Evolutionary conservation across 108 stramenopile species (phyloP).

Genomic region (Aurantiochytrium sp.): DNA sequence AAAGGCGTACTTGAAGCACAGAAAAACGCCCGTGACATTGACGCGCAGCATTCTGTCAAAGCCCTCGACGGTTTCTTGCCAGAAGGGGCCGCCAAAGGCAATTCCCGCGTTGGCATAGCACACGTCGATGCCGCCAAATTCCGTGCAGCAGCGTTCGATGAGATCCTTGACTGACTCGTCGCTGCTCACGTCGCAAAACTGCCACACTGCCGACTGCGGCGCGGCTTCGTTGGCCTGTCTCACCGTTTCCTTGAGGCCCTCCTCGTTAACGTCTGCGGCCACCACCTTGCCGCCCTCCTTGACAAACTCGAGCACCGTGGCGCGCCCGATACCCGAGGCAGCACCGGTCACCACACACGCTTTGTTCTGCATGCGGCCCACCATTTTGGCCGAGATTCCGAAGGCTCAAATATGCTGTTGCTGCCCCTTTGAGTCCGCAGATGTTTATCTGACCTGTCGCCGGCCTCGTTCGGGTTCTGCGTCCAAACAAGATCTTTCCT

Average conservation of each 20-base stretch:
- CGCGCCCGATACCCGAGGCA: neutral
- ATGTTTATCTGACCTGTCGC: too few species aligned
- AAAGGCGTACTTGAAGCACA: neutral
- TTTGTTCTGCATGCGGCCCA: neutral
- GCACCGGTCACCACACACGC: neutral
- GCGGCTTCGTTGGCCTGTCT: neutral
- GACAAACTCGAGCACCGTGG: neutral
- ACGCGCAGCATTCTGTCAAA: neutral
- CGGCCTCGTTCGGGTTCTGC: too few species aligned
- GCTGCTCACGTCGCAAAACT: neutral
- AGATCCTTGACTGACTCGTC: neutral
- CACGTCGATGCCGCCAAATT: neutral
- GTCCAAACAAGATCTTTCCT: too few species aligned
- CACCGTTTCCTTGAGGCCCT: neutral
- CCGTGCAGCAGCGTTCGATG: slow-evolving; percentile 4
- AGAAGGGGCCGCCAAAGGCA: neutral
- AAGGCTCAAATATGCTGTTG: too few species aligned
- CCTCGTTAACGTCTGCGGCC: neutral
- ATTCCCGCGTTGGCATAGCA: slow-evolving; percentile 2
- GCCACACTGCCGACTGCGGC: neutral
- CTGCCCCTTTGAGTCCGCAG: too few species aligned
- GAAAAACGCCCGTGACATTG: neutral
- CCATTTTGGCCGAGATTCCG: too few species aligned
- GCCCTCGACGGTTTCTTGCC: neutral
- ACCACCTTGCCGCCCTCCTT: neutral